Conservation (phyloP, 2,329 filamentous ascomycete species). For the Claviceps digitariae region DNA sequence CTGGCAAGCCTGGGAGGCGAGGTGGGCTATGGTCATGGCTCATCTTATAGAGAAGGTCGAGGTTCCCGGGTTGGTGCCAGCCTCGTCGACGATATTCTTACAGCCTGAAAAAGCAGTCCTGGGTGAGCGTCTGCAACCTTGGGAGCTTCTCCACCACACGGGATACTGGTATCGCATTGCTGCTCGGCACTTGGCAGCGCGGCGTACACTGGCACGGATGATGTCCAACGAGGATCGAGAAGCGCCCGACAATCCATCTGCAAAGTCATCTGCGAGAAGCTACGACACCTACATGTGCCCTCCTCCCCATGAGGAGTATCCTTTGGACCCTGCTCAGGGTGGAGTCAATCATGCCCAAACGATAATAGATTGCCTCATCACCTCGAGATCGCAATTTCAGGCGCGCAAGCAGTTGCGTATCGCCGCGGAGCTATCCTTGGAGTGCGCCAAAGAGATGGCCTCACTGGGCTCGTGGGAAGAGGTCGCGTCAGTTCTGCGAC, state of each 20-base stretch:
- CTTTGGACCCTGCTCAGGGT: slow-evolving; percentile 30
- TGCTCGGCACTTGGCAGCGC: slow-evolving; percentile 39
- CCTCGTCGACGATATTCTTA: slow-evolving; percentile 33
- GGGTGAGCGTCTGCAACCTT: slow-evolving; percentile 45
- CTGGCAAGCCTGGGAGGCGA: slow-evolving; percentile 86
- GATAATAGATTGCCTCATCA: slow-evolving; percentile 38
- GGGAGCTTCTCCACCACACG: slow-evolving; percentile 50
- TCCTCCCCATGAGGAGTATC: slow-evolving; percentile 46
- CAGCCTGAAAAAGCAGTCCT: slow-evolving; percentile 44
- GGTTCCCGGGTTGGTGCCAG: slow-evolving; percentile 34
- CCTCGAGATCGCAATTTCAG: slow-evolving; percentile 40
- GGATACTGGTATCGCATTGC: slow-evolving; percentile 55
- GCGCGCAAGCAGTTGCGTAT: slow-evolving; percentile 38
- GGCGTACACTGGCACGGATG: slow-evolving; percentile 37
- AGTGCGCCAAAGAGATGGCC: slow-evolving; percentile 42
- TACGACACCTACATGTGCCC: slow-evolving; percentile 57
- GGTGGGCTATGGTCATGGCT: slow-evolving; percentile 52
- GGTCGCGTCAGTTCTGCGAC: slow-evolving; percentile 38
- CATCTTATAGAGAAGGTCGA: slow-evolving; percentile 42
- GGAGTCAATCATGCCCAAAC: slow-evolving; percentile 39
- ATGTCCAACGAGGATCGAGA: slow-evolving; percentile 47
- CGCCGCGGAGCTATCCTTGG: slow-evolving; percentile 42
- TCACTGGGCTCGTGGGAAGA: slow-evolving; percentile 37
- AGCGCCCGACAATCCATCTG: slow-evolving; percentile 33
- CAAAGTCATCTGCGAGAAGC: slow-evolving; percentile 32